Base-by-base conservation (phyloP, 306 rosid species). In the Rosa chinensis region DNA sequence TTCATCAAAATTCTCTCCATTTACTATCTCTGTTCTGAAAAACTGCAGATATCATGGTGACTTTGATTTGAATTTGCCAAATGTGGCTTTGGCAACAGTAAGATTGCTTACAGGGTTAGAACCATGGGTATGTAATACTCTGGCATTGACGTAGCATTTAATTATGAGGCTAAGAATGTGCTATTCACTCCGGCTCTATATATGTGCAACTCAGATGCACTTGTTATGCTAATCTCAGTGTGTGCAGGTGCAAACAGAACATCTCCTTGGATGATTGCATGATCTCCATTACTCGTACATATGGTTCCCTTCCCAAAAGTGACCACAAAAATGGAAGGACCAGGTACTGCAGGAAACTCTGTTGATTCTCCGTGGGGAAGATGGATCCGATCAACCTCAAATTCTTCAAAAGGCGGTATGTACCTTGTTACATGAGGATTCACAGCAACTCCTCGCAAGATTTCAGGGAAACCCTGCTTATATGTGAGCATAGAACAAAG, bases 401-500 rank as follows among this genome's bases (percentile, higher is more conserved):
- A 61, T 61, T 61, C 40, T 10, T 61, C 67, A 25, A 61, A 61
- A 10, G 67, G 67, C 67, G 67, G 67, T 10, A 11, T 23, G 40
- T 61, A 61, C 40, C 67, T 61, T 61, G 67, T 61, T 11, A 61
- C 67, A 61, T 28, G 32, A 61, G 67, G 18, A 61, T 61, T 61
- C 39, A 61, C 32, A 61, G 67, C 1, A 61, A 61, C 39, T 11
- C 67, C 40, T 25, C 18, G 67, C 40, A 61, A 40, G 40, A 61
- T 61, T 4, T 61, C 67, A 25, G 67, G 67, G 16, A 11, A 25
- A 23, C 67, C 67, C 13, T 61, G 67, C 13, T 12, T 21, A 6
- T 39, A 61, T 61, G 67, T 61, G 67, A 61, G 67, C 67, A 61
- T 25, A 25, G 67, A 61, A 61, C 67, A 61, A 23, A 61, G 67